phyloP scores from a whole-genome alignment of 1,139 yeast species.

The Sugiyamaella castrensis region DNA sequence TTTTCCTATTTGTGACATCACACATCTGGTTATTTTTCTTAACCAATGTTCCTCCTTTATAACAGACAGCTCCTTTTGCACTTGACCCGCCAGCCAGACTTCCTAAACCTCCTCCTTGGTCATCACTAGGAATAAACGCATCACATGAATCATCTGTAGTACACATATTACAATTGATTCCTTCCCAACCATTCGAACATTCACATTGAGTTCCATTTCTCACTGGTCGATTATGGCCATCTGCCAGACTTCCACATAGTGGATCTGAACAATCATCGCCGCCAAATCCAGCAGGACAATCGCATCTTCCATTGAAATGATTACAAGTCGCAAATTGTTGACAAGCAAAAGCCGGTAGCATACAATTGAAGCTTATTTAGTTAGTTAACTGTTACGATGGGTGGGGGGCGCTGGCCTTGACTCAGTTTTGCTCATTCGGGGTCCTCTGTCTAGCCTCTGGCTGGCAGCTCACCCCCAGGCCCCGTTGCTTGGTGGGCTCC shows the following conservation, averaged over 20 bases:
- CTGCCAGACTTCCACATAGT: conserved; percentile 77
- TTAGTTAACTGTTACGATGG: conserved; percentile 1
- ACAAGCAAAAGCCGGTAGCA: conserved; percentile 85
- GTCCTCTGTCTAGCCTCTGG: no score
- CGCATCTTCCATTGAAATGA: conserved; percentile 84
- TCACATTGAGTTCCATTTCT: conserved; percentile 57
- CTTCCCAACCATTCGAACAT: conserved; percentile 86
- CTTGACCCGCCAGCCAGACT: no score
- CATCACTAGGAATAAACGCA: conserved; percentile 76
- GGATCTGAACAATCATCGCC: conserved; percentile 91
- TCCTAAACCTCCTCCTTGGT: conserved; percentile 48
- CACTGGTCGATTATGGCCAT: conserved; percentile 61
- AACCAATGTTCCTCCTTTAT: conserved; percentile 80
- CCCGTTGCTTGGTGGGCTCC: no score
- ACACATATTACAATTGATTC: conserved; percentile 89
- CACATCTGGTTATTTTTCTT: conserved; percentile 86
- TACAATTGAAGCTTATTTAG: conserved; percentile 74
- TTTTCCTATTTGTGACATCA: conserved; percentile 84
- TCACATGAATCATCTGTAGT: conserved; percentile 71
- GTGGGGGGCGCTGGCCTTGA: neutral
- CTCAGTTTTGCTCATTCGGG: no score
- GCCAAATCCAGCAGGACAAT: conserved; percentile 89
- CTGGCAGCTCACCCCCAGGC: no score
- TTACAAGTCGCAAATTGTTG: conserved; percentile 87
- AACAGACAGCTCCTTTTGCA: conserved; percentile 53